These are phyloP conservation scores for Tagetes patula DNA, from an alignment of 129 eudicot species.

Conservation along the genomic window DNA sequence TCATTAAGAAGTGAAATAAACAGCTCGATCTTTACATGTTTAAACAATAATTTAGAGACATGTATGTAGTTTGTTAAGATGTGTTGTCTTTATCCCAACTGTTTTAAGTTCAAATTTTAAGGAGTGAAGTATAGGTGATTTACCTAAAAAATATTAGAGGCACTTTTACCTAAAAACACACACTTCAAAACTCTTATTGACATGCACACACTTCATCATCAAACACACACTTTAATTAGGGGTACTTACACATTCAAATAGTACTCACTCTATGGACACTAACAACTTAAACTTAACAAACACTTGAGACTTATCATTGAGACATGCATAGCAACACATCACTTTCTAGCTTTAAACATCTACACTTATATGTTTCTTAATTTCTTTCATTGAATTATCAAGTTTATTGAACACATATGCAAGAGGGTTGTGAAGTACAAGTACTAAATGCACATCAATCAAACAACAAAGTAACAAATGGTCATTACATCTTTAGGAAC, in stretches of 20 bases:
- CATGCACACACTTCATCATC: background rate
- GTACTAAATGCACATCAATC: slow-evolving; percentile 23
- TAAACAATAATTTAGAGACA: too few species aligned
- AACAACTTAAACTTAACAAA: too few species aligned
- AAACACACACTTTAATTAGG: slow-evolving; percentile 5
- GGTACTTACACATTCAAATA: background rate
- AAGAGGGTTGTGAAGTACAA: slow-evolving; percentile 27
- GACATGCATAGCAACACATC: background rate
- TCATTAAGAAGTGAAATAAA: too few species aligned
- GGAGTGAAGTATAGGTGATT: too few species aligned
- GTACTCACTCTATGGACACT: too few species aligned
- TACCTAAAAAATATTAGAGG: background rate
- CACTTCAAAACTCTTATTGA: background rate
- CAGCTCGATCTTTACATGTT: too few species aligned
- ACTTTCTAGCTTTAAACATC: background rate
- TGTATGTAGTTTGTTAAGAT: too few species aligned
- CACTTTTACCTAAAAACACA: slow-evolving; percentile 1
- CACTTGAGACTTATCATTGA: too few species aligned
- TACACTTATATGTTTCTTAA: background rate
- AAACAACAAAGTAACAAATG: slow-evolving; percentile 25
- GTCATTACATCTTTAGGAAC: background rate
- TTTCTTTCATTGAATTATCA: background rate
- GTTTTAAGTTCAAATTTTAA: too few species aligned
- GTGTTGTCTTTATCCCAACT: too few species aligned
- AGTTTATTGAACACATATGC: slow-evolving; percentile 19